Conservation (phyloP, 2,329 filamentous ascomycete genomes). For the Paecilomyces fulvus region DNA sequence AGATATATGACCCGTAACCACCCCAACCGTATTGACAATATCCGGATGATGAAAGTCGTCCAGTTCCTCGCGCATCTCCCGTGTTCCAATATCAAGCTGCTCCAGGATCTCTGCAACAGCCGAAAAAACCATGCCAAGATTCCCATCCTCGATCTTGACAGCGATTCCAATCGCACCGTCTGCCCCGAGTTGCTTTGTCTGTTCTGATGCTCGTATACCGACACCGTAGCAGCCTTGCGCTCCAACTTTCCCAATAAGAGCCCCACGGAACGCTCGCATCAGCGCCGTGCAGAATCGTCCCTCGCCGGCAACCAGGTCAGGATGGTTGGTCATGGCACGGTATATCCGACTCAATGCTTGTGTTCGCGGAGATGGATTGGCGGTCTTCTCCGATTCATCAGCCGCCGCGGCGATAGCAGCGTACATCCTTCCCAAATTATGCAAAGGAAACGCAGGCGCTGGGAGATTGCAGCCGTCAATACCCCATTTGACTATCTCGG, state of each 20-base stretch:
- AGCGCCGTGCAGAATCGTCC: slow-evolving; percentile 41
- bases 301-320: slow-evolving; percentile 39
- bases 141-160: slow-evolving; percentile 45
- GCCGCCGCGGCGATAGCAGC: slow-evolving; percentile 30
- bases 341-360: slow-evolving; percentile 29
- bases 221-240: slow-evolving; percentile 44
- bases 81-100: slow-evolving; percentile 33
- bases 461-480: slow-evolving; percentile 43
- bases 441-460: slow-evolving; percentile 36
- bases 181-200: slow-evolving; percentile 29
- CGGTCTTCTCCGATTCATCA: not conserved
- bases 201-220: slow-evolving; percentile 31
- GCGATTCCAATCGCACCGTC: slow-evolving; percentile 36
- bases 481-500: slow-evolving; percentile 29
- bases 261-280: slow-evolving; percentile 32
- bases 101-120: slow-evolving; percentile 38
- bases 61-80: slow-evolving; percentile 21
- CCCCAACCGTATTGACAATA: slow-evolving; percentile 31
- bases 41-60: slow-evolving; percentile 24
- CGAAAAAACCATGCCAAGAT: slow-evolving; percentile 35
- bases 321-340: slow-evolving; percentile 34
- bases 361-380: slow-evolving; percentile 9
- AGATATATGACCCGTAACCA: slow-evolving; percentile 25
- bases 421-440: slow-evolving; percentile 27
- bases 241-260: slow-evolving; percentile 40